Conservation (phyloP, 2,329 filamentous ascomycete genomes). For the Pseudopyricularia cyperi region DNA sequence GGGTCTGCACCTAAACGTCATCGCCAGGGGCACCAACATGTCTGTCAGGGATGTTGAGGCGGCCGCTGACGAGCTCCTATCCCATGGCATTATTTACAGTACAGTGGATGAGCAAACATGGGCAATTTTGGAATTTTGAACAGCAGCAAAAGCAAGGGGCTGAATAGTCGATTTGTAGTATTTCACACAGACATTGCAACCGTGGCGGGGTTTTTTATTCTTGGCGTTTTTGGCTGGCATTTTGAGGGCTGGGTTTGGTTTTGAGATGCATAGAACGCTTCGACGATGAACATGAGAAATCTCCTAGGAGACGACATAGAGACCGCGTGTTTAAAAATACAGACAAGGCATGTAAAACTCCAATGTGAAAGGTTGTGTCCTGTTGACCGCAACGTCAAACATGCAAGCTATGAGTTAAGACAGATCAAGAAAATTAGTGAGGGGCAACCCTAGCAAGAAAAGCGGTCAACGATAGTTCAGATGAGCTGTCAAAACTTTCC, state of each 20-base stretch:
- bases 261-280: neutral
- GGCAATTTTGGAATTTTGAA: conserved; percentile 58
- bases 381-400: no score
- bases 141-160: neutral
- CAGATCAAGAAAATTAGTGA: no score
- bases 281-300: neutral
- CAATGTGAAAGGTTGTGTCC: neutral
- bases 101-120: conserved; percentile 90
- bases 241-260: neutral
- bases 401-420: no score
- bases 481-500: no score
- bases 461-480: no score
- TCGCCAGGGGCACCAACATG: conserved; percentile 54
- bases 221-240: neutral
- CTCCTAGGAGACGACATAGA: neutral
- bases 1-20: conserved; percentile 68
- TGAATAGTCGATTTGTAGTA: neutral
- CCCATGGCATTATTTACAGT: conserved; percentile 66
- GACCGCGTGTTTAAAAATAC: neutral
- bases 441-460: no score
- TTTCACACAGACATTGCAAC: neutral
- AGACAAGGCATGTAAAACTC: neutral
- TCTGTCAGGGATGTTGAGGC: conserved; percentile 56
- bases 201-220: neutral
- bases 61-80: conserved; percentile 71